These are phyloP conservation scores for Brettanomyces custersianus DNA, from an alignment of 805 yeast species.

Conservation along the genomic window DNA sequence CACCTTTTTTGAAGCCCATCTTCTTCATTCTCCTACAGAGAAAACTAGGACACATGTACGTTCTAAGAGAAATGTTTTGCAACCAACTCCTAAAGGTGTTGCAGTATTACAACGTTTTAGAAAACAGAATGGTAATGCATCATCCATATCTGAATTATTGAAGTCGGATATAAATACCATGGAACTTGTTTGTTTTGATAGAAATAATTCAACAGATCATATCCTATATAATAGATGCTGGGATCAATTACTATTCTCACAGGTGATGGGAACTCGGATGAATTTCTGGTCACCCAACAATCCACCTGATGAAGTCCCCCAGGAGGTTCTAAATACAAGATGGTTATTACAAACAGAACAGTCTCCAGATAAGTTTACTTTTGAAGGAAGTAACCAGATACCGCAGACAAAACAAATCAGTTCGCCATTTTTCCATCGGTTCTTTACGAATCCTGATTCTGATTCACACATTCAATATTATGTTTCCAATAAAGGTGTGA, in stretches of 20 bases:
- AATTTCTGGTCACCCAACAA: constrained; percentile 60
- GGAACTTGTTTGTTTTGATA: constrained; percentile 59
- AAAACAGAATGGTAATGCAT: constrained; percentile 26
- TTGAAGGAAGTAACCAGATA: background rate
- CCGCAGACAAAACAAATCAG: background rate
- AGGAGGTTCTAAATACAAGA: constrained; percentile 12
- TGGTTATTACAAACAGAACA: constrained; percentile 8
- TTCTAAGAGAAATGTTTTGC: constrained; percentile 35
- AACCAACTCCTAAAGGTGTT: constrained; percentile 90
- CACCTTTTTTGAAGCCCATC: constrained; percentile 48
- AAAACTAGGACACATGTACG: constrained; percentile 49
- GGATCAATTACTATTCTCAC: constrained; percentile 51
- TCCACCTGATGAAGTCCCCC: constrained; percentile 34
- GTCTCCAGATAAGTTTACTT: constrained; percentile 1
- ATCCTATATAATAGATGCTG: constrained; percentile 56
- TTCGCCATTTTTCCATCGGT: constrained; percentile 63
- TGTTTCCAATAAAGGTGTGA: constrained; percentile 53
- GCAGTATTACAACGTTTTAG: constrained; percentile 58
- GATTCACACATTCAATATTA: constrained; percentile 77
- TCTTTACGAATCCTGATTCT: constrained; percentile 83
- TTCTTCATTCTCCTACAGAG: constrained; percentile 69
- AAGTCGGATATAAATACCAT: constrained; percentile 57
- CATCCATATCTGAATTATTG: constrained; percentile 24
- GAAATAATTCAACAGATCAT: constrained; percentile 48
- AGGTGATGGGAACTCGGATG: constrained; percentile 55